Conservation (phyloP, 495 filamentous ascomycete species). For the Corynascus novoguineensis region DNA sequence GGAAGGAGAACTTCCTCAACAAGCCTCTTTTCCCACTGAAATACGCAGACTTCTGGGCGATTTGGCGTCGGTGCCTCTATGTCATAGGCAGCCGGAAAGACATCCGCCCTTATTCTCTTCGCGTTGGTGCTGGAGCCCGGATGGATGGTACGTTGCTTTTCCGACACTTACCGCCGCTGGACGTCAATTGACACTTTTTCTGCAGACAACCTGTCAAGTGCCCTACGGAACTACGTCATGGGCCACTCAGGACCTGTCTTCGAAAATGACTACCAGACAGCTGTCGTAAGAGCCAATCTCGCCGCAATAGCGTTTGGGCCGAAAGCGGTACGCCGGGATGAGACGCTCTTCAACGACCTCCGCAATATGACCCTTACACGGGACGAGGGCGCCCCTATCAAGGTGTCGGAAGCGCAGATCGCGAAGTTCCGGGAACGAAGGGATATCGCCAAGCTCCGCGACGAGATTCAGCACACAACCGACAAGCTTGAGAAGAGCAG, state of each 20-base stretch:
- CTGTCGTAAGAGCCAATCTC: constrained; percentile 1
- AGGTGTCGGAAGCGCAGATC: constrained; percentile 5
- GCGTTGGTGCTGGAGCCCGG: constrained; percentile 14
- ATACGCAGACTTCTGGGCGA: constrained; percentile 3
- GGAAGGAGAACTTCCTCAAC: constrained; percentile 15
- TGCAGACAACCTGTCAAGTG: constrained; percentile 5
- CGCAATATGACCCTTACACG: constrained; percentile 8
- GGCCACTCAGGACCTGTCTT: constrained; percentile 5
- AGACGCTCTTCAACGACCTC: constrained; percentile 13
- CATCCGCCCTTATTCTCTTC: constrained; percentile 15
- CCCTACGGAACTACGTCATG: constrained; percentile 12
- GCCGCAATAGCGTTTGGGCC: neutral
- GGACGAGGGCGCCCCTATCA: constrained; percentile 10
- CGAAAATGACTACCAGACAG: constrained; percentile 10
- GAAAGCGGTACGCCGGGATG: neutral
- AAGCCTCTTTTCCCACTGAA: constrained; percentile 13
- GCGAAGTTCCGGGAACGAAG: constrained; percentile 8
- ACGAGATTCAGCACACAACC: neutral
- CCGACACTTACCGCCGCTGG: constrained; percentile 3
- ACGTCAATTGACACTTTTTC: constrained; percentile 8
- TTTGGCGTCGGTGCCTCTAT: constrained; percentile 5
- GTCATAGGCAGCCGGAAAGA: constrained; percentile 7
- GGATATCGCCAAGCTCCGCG: constrained; percentile 6
- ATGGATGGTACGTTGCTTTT: constrained; percentile 15
- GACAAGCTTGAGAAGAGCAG: constrained; percentile 10